Evolutionary conservation across 192 early-diverging fungal species (phyloP).

Genomic region (Chytriomyces confervae): DNA sequence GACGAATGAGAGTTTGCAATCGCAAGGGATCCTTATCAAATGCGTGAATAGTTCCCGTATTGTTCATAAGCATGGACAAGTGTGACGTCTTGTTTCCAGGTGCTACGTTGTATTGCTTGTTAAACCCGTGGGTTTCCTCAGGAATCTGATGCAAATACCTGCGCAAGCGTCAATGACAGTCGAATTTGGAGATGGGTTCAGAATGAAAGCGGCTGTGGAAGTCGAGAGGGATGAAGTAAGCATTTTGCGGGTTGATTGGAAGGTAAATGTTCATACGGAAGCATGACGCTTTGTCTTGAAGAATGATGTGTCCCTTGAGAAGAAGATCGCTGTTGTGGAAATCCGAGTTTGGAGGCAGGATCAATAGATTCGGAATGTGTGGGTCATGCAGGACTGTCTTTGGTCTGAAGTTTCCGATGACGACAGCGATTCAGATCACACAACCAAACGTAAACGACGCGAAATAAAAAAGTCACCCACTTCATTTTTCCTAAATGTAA

Average conservation of each 20-base stretch:
- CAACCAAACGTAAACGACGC: background rate
- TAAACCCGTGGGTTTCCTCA: conserved; percentile 47
- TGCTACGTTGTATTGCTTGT: conserved; percentile 50
- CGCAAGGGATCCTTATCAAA: conserved; percentile 86
- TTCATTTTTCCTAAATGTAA: conserved; percentile 9
- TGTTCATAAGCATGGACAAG: conserved; percentile 85
- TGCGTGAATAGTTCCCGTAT: conserved; percentile 85
- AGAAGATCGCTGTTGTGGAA: conserved; percentile 84
- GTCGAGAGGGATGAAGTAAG: background rate
- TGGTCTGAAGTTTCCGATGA: conserved; percentile 21
- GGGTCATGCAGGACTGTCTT: conserved; percentile 61
- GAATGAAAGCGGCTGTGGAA: conserved; percentile 72
- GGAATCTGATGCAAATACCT: conserved; percentile 53
- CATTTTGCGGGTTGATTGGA: conserved; percentile 24
- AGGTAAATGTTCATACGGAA: conserved; percentile 2
- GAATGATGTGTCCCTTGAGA: conserved; percentile 75
- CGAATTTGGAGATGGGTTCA: conserved; percentile 60
- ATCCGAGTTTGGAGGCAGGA: conserved; percentile 86
- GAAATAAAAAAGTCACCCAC: conserved; percentile 1
- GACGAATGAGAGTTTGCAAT: conserved; percentile 71
- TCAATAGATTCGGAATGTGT: conserved; percentile 82
- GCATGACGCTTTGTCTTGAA: conserved; percentile 63
- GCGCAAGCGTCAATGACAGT: conserved; percentile 94
- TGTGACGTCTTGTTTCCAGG: conserved; percentile 99
- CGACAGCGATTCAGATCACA: background rate